Evolutionary conservation across 371 early-diverging fungal species (phyloP).

Genomic region (Haplosporangium sp.): DNA sequence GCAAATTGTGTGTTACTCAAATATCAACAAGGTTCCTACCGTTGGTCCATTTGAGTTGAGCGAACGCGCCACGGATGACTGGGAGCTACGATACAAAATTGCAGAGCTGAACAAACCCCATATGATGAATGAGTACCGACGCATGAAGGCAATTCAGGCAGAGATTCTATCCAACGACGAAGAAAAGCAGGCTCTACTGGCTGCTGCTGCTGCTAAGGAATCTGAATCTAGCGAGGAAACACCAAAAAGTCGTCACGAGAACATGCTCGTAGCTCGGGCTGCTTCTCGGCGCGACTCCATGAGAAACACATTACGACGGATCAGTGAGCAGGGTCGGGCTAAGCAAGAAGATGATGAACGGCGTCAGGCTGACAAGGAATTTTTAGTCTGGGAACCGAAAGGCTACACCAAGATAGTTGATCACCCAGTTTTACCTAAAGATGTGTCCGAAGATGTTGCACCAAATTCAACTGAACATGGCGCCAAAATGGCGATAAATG

Average conservation of each 20-base stretch:
- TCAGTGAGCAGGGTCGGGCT: constrained; percentile 44
- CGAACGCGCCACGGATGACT: constrained; percentile 37
- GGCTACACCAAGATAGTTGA: constrained; percentile 39
- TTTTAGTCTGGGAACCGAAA: constrained; percentile 53
- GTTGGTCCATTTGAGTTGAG: constrained; percentile 50
- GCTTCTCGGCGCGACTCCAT: constrained; percentile 30
- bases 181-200: constrained; percentile 25
- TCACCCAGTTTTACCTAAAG: neutral
- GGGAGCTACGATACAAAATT: constrained; percentile 54
- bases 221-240: constrained; percentile 1
- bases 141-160: constrained; percentile 48
- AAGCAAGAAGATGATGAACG: constrained; percentile 43
- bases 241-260: neutral
- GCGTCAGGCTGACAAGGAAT: constrained; percentile 31
- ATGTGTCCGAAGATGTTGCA: neutral
- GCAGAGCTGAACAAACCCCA: constrained; percentile 49
- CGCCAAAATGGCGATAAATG: neutral
- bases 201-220: constrained; percentile 21
- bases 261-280: constrained; percentile 1
- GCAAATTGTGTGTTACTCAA: constrained; percentile 55
- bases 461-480: neutral
- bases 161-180: constrained; percentile 37
- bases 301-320: constrained; percentile 31
- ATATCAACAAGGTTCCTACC: constrained; percentile 28
- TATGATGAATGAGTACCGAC: constrained; percentile 51